Evolutionary conservation across 2,329 filamentous ascomycete genomes (phyloP).

Genomic region (Bipolaris zeicola): DNA sequence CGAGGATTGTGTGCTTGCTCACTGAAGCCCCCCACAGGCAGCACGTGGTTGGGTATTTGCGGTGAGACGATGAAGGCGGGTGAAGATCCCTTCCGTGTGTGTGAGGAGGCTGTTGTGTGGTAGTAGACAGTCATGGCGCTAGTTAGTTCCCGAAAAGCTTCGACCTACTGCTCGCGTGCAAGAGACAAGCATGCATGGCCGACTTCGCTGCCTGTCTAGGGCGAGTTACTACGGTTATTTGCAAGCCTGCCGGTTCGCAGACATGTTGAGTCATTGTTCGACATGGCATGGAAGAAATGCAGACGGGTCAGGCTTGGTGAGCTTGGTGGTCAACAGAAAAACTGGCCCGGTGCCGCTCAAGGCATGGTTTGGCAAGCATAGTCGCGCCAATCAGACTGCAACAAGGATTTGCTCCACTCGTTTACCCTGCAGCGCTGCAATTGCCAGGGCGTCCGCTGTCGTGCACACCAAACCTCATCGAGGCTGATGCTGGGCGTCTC

Average conservation of each 20-base stretch:
- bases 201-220: constrained; percentile 2
- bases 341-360: constrained; percentile 9
- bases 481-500: constrained; percentile 11
- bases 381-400: neutral
- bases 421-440: constrained; percentile 15
- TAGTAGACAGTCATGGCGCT: constrained; percentile 1
- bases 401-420: constrained; percentile 1
- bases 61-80: constrained; percentile 2
- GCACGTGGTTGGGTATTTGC: constrained; percentile 12
- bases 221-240: neutral
- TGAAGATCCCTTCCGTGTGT: constrained; percentile 19
- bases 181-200: constrained; percentile 1
- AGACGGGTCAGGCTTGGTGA: neutral
- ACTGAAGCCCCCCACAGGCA: constrained; percentile 15
- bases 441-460: constrained; percentile 12
- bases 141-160: constrained; percentile 7
- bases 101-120: constrained; percentile 9
- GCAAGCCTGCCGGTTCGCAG: neutral
- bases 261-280: neutral
- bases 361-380: constrained; percentile 2
- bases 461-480: constrained; percentile 12
- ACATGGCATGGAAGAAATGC: neutral
- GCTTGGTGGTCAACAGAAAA: neutral
- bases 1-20: constrained; percentile 7
- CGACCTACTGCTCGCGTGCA: constrained; percentile 1